These are phyloP conservation scores for Astrocystis sublimbata DNA, from an alignment of 495 filamentous ascomycete genomes.

Conservation along the genomic window DNA sequence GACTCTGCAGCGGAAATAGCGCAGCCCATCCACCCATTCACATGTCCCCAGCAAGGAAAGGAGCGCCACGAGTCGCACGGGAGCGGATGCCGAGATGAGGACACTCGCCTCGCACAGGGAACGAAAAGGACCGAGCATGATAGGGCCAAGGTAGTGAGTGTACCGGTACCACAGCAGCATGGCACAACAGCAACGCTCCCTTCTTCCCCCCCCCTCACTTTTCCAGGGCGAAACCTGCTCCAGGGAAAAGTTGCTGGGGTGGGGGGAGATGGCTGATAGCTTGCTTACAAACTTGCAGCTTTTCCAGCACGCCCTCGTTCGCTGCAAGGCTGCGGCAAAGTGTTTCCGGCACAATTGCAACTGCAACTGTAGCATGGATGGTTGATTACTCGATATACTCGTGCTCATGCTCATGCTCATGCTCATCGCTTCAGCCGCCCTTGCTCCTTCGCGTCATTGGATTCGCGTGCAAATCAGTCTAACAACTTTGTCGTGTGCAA, in stretches of 20 bases:
- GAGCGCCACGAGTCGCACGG: background rate
- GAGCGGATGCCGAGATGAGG: background rate
- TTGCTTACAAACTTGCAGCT: background rate
- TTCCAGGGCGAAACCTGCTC: background rate
- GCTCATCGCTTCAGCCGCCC: background rate
- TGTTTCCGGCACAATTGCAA: slow-evolving; percentile 4
- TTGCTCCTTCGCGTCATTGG: background rate
- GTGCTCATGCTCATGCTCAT: too few relatives aligned
- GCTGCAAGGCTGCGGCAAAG: slow-evolving; percentile 11
- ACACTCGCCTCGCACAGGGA: background rate
- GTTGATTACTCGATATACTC: too few relatives aligned
- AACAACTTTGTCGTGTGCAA: background rate
- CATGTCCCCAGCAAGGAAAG: background rate
- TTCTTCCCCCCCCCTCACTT: too few relatives aligned
- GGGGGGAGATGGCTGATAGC: too few relatives aligned
- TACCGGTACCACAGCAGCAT: background rate
- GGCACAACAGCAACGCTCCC: background rate
- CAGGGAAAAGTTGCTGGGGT: background rate
- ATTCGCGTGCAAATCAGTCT: background rate
- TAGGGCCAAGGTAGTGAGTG: background rate
- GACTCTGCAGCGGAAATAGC: background rate
- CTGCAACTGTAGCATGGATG: background rate
- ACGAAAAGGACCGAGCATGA: background rate
- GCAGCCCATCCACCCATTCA: background rate
- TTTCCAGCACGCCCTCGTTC: background rate